Evolutionary conservation across 73 alveolate genomes (phyloP).

Genomic region (Durusdinium trenchii): DNA sequence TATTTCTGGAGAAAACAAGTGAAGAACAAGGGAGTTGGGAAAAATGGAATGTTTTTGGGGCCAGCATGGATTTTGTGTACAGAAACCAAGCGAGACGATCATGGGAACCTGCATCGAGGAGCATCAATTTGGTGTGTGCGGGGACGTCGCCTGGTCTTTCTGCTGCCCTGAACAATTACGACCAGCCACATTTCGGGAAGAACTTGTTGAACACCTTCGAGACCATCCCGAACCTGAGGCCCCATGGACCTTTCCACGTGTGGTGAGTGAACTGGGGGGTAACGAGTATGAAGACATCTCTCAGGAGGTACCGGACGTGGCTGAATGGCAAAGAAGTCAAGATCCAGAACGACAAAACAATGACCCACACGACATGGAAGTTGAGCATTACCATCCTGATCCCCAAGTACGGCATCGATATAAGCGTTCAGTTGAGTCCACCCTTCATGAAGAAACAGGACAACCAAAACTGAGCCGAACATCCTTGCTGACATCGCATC

Average conservation of each 20-base stretch:
- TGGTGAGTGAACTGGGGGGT: neutral
- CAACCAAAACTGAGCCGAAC: neutral
- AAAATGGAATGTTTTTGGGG: neutral
- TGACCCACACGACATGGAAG: too few relatives aligned
- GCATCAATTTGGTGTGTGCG: neutral
- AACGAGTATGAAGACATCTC: neutral
- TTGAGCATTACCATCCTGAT: neutral
- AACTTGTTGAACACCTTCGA: neutral
- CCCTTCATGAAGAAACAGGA: too few relatives aligned
- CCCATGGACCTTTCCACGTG: neutral
- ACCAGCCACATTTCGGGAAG: neutral
- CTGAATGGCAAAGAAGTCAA: neutral
- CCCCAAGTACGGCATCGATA: neutral
- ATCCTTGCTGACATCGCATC: neutral
- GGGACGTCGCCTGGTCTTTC: neutral
- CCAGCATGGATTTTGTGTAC: neutral
- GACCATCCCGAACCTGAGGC: neutral
- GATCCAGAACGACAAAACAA: too few relatives aligned
- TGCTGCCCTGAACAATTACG: neutral
- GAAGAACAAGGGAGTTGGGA: neutral
- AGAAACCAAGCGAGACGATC: neutral
- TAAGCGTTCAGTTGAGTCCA: neutral
- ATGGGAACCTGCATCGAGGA: neutral
- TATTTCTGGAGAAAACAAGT: neutral
- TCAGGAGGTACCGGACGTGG: neutral